Conservation (phyloP, 164 flowering plant genomes). For the Taxillus chinensis region DNA sequence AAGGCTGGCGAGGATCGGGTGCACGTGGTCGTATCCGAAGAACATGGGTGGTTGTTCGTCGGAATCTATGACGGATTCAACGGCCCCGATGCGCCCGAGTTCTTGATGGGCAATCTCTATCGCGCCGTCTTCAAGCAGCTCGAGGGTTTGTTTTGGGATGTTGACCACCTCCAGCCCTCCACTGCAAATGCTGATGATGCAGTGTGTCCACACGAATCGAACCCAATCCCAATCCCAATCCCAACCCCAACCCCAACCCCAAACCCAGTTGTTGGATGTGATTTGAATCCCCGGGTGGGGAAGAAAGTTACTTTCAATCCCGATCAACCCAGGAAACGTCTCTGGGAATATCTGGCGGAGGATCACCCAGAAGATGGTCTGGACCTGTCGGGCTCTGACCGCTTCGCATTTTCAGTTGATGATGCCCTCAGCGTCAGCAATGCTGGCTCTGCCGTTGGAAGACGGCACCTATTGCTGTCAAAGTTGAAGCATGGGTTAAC, state of each 20-base stretch:
- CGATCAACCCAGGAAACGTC: conserved; percentile 46
- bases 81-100: conserved; percentile 98
- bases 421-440: conserved; percentile 62
- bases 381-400: conserved; percentile 87
- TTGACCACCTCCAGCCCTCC: conserved; percentile 17
- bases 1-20: conserved; percentile 99
- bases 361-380: conserved; percentile 74
- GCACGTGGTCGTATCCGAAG: conserved; percentile 94
- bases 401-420: conserved; percentile 85
- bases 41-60: conserved; percentile 91
- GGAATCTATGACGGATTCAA: conserved; percentile 99
- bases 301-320: conserved; percentile 61
- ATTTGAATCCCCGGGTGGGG: conserved; percentile 13
- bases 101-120: conserved; percentile 87
- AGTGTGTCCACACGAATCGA: conserved; percentile 5
- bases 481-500: conserved; percentile 66
- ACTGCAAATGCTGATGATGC: conserved; percentile 12
- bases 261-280: not conserved
- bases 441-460: conserved; percentile 49
- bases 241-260: too few species aligned
- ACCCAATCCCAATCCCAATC: not conserved
- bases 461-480: conserved; percentile 60
- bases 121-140: conserved; percentile 76
- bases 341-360: conserved; percentile 87
- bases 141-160: conserved; percentile 90